Evolutionary conservation across 106 monocot genomes (phyloP).

Genomic region (Agapanthus africanus): DNA sequence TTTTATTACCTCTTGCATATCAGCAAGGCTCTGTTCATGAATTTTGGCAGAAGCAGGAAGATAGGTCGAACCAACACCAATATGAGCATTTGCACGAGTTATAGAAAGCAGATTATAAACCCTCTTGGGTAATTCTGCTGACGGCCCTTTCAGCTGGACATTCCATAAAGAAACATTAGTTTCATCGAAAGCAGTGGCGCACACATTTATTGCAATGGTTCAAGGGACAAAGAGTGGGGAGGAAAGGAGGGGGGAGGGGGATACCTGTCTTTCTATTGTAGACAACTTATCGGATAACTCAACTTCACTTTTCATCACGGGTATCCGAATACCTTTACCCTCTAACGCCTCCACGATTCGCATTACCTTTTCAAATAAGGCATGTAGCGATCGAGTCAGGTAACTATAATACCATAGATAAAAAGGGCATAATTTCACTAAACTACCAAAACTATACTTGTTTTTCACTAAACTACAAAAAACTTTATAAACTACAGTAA

Average conservation of each 20-base stretch:
- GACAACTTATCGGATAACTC: constrained; percentile 52
- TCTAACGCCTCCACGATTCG: constrained; percentile 91
- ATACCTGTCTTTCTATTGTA: constrained; percentile 59
- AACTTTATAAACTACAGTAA: too few relatives aligned
- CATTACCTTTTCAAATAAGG: constrained; percentile 52
- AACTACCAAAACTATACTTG: too few relatives aligned
- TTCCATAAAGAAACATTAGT: background rate
- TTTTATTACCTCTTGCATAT: constrained; percentile 70
- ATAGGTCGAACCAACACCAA: constrained; percentile 27
- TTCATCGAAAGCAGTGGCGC: background rate
- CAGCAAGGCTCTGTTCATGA: constrained; percentile 68
- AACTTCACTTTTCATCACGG: constrained; percentile 71
- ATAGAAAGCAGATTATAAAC: constrained; percentile 64
- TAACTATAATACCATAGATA: too few relatives aligned
- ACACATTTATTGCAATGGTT: too few relatives aligned
- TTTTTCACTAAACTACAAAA: too few relatives aligned
- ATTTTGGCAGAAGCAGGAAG: constrained; percentile 66
- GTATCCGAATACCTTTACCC: constrained; percentile 64
- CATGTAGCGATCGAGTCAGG: background rate
- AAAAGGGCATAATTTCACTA: too few relatives aligned
- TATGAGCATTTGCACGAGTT: constrained; percentile 57
- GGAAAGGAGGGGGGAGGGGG: background rate
- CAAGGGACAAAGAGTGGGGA: too few relatives aligned
- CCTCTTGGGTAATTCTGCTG: constrained; percentile 60
- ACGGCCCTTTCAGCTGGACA: constrained; percentile 71